Evolutionary conservation across 345 rosid genomes (phyloP), one percentile per base, ranked within the genome.

Genomic region (Geranium rotundifolium): DNA sequence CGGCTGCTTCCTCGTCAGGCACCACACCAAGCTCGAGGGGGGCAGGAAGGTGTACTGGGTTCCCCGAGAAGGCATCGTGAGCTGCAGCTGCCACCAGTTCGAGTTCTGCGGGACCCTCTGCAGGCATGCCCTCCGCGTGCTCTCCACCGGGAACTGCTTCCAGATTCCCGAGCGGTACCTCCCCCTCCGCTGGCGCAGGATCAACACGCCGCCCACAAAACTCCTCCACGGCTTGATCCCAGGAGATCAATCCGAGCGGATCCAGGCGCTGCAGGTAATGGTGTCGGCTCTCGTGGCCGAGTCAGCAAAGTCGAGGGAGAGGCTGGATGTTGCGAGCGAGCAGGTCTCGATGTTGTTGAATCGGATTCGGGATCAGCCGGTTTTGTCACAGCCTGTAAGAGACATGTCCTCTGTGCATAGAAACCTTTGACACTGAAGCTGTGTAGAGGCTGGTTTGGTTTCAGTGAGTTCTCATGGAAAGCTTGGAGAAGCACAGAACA

Each of bases 81-180:
- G 89, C 73, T 92, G 98, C 80, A 87, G 93, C 66, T 92, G 98
- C 80, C 95, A 92, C 65, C 85, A 75, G 64, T 92, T 92, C 73
- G 95, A 92, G 80, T 85, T 92, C 72, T 92, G 89, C n/a, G 98
- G 98, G 61, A 81, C 85, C 68, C 98, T 92, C 31, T 92, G 98
- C 63, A 75, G 96, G 23, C 98, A 92, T 65, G 84, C 96, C 59
- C 93, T 92, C 64, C 87, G 95, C 56, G 93, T 92, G 64, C 95
- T 92, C 68, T 89, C 98, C 1, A 79, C 96, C 0, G 92, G 89
- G 29, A 92, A 92, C 72, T 92, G 98, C 73, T 92, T 92, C 69
- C 96, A 92, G 75, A 79, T 87, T 41, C 98, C 96, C 1, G 93
- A 92, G 55, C 80, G 82, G 72, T 92, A 92, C 69, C 89, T 92